Conservation (phyloP, 352 stramenopile species). For the Phytophthora pistaciae region DNA sequence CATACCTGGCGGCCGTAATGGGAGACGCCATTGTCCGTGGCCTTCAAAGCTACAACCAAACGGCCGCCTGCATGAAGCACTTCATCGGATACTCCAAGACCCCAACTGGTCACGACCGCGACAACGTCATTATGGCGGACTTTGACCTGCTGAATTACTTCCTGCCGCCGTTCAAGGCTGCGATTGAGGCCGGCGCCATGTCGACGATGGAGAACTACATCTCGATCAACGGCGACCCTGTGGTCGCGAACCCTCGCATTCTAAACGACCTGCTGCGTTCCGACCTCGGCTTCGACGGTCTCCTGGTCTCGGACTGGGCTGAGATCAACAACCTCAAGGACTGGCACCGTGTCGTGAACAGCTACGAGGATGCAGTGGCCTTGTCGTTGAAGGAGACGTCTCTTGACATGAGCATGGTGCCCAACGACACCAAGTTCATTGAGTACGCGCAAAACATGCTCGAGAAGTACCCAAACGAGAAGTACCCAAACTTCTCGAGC, state of each 20-base stretch:
- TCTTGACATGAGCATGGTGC: conserved; percentile 93
- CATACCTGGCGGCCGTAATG: conserved; percentile 79
- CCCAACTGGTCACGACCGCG: conserved; percentile 78
- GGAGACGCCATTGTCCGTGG: conserved; percentile 70
- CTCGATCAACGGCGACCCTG: conserved; percentile 90
- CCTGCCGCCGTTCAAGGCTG: conserved; percentile 79
- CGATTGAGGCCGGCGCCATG: conserved; percentile 73
- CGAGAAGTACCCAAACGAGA: conserved; percentile 33
- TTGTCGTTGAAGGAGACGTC: conserved; percentile 75
- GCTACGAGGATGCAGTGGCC: conserved; percentile 54
- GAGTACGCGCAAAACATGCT: conserved; percentile 56
- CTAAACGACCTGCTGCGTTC: conserved; percentile 79
- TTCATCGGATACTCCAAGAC: conserved; percentile 86
- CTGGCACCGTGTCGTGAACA: conserved; percentile 55
- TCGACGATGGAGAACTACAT: conserved; percentile 95
- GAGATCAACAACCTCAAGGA: conserved; percentile 89
- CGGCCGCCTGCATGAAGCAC: conserved; percentile 89
- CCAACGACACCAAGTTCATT: conserved; percentile 51
- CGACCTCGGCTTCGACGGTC: conserved; percentile 81
- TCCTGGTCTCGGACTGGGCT: conserved; percentile 92
- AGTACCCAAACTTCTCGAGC: conserved; percentile 39
- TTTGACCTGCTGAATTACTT: conserved; percentile 87
- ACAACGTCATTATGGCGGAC: conserved; percentile 71
- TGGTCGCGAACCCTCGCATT: conserved; percentile 80
- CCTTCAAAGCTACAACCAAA: conserved; percentile 70